Conservation (phyloP, 306 rosid species). For the Begonia peltatifolia region DNA sequence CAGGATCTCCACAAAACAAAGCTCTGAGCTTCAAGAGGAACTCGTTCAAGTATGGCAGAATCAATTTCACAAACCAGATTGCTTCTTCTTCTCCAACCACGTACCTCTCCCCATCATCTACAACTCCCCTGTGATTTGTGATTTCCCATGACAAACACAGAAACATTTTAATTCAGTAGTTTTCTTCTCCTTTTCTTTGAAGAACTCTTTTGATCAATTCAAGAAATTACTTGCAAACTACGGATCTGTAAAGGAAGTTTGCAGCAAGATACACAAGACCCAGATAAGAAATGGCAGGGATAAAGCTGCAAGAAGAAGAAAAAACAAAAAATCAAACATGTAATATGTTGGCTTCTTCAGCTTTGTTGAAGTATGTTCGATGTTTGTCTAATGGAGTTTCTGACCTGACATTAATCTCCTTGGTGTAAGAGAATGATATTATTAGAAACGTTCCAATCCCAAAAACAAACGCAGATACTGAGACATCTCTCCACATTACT, state of each 20-base stretch:
- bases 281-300: constrained; percentile 61
- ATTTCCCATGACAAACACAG: constrained; percentile 5
- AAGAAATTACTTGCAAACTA: constrained; percentile 46
- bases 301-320: constrained; percentile 36
- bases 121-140: constrained; percentile 27
- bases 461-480: constrained; percentile 68
- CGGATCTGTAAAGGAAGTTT: constrained; percentile 61
- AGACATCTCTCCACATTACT: constrained; percentile 78
- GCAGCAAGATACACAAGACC: constrained; percentile 66
- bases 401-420: constrained; percentile 63
- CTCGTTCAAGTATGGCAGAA: constrained; percentile 74
- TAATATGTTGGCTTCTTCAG: neutral
- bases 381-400: constrained; percentile 5
- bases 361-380: neutral
- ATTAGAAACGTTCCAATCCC: constrained; percentile 61
- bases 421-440: constrained; percentile 53
- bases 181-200: too few species aligned
- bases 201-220: too few species aligned
- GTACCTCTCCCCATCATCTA: constrained; percentile 28
- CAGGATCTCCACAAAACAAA: constrained; percentile 79
- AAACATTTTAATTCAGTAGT: too few species aligned
- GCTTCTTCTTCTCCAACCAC: constrained; percentile 72
- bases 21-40: constrained; percentile 55
- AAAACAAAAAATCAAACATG: too few species aligned
- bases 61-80: constrained; percentile 51